A percentile compares a stretch with the other conserved stretches of the same genome.
Conservation (phyloP, 2,329 filamentous ascomycete species). For the Fusarium sp. region DNA sequence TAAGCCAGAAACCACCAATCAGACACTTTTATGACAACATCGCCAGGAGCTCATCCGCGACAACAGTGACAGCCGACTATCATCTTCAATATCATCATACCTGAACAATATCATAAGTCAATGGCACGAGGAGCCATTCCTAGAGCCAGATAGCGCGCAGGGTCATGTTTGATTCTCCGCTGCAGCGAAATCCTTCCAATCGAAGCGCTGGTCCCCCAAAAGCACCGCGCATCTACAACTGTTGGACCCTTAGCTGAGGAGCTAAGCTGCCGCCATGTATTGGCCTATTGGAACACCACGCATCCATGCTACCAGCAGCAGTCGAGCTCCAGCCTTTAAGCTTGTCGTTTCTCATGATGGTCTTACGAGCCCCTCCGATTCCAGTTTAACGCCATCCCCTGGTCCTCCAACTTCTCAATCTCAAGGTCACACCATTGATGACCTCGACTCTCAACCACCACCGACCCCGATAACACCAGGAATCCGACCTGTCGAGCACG, state of each 20-base stretch:
- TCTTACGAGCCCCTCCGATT: conserved; percentile 49
- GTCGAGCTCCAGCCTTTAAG: conserved; percentile 59
- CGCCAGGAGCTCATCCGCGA: conserved; percentile 27
- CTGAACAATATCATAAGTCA: conserved; percentile 28
- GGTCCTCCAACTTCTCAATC: conserved; percentile 31
- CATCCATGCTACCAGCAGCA: conserved; percentile 81
- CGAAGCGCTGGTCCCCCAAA: conserved; percentile 21
- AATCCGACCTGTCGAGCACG: conserved; percentile 67
- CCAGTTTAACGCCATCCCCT: conserved; percentile 33
- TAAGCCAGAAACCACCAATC: conserved; percentile 26
- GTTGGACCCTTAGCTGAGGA: conserved; percentile 36
- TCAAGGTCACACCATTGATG: conserved; percentile 44
- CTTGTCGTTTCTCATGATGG: conserved; percentile 69
- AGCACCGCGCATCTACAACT: conserved; percentile 30
- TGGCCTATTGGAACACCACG: conserved; percentile 88
- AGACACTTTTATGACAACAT: conserved; percentile 26
- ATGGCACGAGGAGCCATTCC: conserved; percentile 29
- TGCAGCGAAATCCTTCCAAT: conserved; percentile 18
- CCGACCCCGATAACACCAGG: conserved; percentile 63
- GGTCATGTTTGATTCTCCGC: conserved; percentile 41
- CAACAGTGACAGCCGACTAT: conserved; percentile 20
- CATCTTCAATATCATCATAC: conserved; percentile 20
- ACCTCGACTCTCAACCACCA: conserved; percentile 46
- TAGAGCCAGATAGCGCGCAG: conserved; percentile 25
- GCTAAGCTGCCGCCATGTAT: conserved; percentile 71